phyloP scores from a whole-genome alignment of 257 asterid genomes.

The Phtheirospermum japonicum region DNA sequence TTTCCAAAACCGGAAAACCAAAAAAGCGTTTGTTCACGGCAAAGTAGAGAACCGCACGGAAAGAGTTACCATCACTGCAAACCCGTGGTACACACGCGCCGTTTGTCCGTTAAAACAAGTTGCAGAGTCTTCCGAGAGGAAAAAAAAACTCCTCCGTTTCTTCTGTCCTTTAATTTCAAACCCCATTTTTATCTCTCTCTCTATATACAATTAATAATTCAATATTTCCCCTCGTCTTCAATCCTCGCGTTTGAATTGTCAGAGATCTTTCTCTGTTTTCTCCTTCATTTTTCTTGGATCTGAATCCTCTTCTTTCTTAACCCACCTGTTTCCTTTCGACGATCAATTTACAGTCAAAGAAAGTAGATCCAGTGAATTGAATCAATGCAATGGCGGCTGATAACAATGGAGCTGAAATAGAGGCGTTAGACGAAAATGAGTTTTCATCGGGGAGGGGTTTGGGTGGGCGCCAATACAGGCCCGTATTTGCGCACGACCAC shows the following conservation, averaged over 20 bases:
- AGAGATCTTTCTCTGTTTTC: conserved; percentile 27
- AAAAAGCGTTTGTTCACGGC: background rate
- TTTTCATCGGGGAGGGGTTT: conserved; percentile 46
- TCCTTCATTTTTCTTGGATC: conserved; percentile 31
- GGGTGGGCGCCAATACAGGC: conserved; percentile 65
- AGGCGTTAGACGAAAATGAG: conserved; percentile 46
- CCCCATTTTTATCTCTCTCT: conserved; percentile 22
- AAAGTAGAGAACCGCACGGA: conserved; percentile 27
- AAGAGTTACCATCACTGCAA: background rate
- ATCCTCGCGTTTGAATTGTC: conserved; percentile 32
- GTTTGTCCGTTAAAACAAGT: conserved; percentile 27
- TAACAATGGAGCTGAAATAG: conserved; percentile 48
- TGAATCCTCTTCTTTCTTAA: conserved; percentile 29
- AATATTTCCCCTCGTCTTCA: conserved; percentile 27
- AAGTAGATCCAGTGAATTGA: conserved; percentile 34
- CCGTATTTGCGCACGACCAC: conserved; percentile 64
- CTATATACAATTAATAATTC: conserved; percentile 9
- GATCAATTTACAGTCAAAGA: background rate
- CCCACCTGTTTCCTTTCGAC: conserved; percentile 4
- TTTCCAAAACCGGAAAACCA: no score
- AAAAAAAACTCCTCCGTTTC: conserved; percentile 5
- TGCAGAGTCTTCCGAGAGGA: conserved; percentile 6
- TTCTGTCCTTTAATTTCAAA: conserved; percentile 27
- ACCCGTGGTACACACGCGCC: conserved; percentile 27
- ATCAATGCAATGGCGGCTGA: conserved; percentile 52